Evolutionary conservation across 805 yeast genomes (phyloP).

Genomic region (Spathaspora passalidarum): DNA sequence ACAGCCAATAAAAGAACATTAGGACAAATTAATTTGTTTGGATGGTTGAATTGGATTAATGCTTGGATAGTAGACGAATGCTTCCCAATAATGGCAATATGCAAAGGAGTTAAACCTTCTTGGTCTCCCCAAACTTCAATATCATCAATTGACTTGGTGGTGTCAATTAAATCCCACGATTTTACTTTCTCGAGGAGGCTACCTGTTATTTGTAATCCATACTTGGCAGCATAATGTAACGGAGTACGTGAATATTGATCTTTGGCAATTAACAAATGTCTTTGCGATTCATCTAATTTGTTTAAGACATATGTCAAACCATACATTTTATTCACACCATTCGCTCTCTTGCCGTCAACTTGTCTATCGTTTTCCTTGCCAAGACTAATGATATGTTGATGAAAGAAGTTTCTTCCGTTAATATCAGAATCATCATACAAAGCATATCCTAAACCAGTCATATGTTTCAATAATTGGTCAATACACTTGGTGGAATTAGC

Average conservation of each 20-base stretch:
- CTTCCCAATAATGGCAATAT: constrained; percentile 75
- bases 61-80: constrained; percentile 75
- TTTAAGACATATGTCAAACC: constrained; percentile 52
- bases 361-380: constrained; percentile 54
- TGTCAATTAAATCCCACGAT: constrained; percentile 58
- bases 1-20: constrained; percentile 65
- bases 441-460: constrained; percentile 40
- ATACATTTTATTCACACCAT: constrained; percentile 21
- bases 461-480: constrained; percentile 48
- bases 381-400: constrained; percentile 73
- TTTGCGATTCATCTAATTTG: constrained; percentile 31
- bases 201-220: constrained; percentile 62
- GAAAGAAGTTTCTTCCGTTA: constrained; percentile 80
- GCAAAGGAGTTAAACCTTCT: constrained; percentile 78
- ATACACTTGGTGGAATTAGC: constrained; percentile 56
- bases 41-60: constrained; percentile 46
- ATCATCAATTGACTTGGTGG: constrained; percentile 52
- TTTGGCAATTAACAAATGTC: constrained; percentile 47
- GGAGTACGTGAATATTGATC: constrained; percentile 84
- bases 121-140: constrained; percentile 66
- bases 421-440: constrained; percentile 63
- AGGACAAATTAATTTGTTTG: constrained; percentile 46
- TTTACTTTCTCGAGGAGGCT: constrained; percentile 54
- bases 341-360: constrained; percentile 12
- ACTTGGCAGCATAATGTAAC: constrained; percentile 84